These are phyloP conservation scores for Croton setiger DNA, from an alignment of 441 rosid species.

Conservation along the genomic window DNA sequence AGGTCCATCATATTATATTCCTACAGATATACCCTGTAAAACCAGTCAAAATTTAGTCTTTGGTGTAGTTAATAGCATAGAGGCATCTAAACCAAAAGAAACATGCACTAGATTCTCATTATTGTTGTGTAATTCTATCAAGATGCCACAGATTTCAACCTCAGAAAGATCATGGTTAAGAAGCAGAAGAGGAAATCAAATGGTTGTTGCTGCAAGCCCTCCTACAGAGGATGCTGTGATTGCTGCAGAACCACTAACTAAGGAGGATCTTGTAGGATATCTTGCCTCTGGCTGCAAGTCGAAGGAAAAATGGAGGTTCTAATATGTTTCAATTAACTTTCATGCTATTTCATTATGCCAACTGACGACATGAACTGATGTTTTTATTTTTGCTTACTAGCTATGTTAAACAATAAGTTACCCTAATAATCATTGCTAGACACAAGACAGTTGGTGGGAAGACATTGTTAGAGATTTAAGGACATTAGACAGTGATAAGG, in stretches of 20 bases:
- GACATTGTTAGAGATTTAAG: no score
- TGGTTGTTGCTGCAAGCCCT: conserved; percentile 84
- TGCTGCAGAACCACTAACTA: conserved; percentile 69
- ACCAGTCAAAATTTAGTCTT: conserved; percentile 29
- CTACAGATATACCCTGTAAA: conserved; percentile 32
- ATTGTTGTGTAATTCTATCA: conserved; percentile 31
- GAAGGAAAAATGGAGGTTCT: conserved; percentile 86
- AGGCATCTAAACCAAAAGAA: conserved; percentile 38
- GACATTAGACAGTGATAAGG: no score
- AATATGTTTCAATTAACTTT: background rate
- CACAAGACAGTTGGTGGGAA: no score
- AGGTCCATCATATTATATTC: conserved; percentile 40
- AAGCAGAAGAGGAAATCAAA: conserved; percentile 39
- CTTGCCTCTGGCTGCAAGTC: conserved; percentile 96
- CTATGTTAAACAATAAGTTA: background rate
- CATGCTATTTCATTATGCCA: background rate
- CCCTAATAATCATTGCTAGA: background rate
- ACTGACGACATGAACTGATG: background rate
- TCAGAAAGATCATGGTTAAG: conserved; percentile 27
- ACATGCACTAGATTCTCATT: conserved; percentile 33
- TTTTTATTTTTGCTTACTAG: background rate
- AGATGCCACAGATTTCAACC: conserved; percentile 21
- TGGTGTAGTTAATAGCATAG: conserved; percentile 28
- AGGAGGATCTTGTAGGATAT: conserved; percentile 81
- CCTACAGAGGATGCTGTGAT: conserved; percentile 79